phyloP scores from a whole-genome alignment of 306 rosid species.

The Fragaria vesca region DNA sequence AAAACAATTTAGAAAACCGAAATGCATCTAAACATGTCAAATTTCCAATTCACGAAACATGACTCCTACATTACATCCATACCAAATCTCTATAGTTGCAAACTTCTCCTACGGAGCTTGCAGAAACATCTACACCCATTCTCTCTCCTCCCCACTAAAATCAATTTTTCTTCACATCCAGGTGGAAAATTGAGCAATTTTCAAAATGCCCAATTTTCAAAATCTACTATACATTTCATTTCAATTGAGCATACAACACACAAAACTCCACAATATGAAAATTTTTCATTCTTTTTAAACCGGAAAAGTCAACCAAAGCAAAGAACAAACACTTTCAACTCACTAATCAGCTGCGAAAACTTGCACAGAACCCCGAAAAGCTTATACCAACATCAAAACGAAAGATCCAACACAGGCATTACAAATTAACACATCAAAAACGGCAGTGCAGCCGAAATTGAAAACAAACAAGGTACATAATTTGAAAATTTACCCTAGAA shows the following conservation, averaged over 20 bases:
- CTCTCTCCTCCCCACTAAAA: background rate
- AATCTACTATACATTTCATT: background rate
- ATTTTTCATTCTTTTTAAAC: background rate
- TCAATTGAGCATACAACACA: background rate
- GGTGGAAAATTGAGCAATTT: background rate
- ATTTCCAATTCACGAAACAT: background rate
- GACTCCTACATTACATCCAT: background rate
- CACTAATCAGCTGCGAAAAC: slow-evolving; percentile 13
- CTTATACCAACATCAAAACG: background rate
- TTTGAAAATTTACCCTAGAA: background rate
- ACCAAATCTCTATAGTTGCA: background rate
- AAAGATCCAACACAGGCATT: slow-evolving; percentile 36
- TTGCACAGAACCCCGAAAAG: background rate
- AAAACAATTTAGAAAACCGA: background rate
- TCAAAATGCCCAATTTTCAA: background rate
- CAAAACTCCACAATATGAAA: too few relatives aligned
- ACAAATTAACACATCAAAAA: background rate
- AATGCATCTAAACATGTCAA: background rate
- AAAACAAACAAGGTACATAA: background rate
- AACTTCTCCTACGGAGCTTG: background rate
- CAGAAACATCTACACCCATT: background rate
- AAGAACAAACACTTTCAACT: background rate
- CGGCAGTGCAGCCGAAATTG: background rate
- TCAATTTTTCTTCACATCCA: background rate
- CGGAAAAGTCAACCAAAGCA: slow-evolving; percentile 1